Percentiles rank a stretch among this genome's conserved stretches.
These are phyloP conservation scores for Termitomyces sp. DNA, from an alignment of 768 basidiomycete genomes.

Conservation along the genomic window DNA sequence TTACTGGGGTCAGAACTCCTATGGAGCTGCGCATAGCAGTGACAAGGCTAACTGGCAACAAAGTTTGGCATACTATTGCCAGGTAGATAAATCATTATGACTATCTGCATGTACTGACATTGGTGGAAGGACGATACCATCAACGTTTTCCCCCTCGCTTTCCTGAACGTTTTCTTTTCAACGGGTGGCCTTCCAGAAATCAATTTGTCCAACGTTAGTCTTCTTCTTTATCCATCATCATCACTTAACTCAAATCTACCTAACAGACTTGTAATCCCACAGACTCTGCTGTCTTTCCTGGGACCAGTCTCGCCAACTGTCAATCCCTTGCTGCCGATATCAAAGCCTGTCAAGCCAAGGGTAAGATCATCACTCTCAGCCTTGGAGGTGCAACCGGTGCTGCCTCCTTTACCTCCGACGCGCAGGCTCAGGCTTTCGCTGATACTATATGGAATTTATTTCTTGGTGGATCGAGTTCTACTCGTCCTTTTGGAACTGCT, in stretches of 20 bases:
- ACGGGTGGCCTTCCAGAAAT: constrained; percentile 53
- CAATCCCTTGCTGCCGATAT: constrained; percentile 50
- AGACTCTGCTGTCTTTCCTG: constrained; percentile 40
- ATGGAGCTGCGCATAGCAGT: constrained; percentile 45
- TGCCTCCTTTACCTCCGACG: constrained; percentile 43
- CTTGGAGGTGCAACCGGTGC: constrained; percentile 51
- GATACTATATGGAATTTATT: constrained; percentile 62
- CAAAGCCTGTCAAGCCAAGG: constrained; percentile 48
- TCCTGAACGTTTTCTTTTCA: constrained; percentile 55
- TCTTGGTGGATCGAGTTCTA: constrained; percentile 55
- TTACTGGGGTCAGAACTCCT: constrained; percentile 75
- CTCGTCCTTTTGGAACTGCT: constrained; percentile 60
- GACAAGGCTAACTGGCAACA: constrained; percentile 55
- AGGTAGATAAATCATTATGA: constrained; percentile 12
- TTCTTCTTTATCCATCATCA: background rate
- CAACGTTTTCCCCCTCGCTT: constrained; percentile 56
- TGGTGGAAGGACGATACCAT: constrained; percentile 45
- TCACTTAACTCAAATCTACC: background rate
- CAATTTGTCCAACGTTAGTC: constrained; percentile 50
- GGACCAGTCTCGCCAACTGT: constrained; percentile 55
- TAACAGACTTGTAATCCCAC: constrained; percentile 43
- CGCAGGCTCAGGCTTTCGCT: constrained; percentile 47
- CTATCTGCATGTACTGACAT: background rate
- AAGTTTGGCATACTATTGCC: constrained; percentile 55
- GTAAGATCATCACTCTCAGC: constrained; percentile 44